phyloP scores from a whole-genome alignment of 2,329 filamentous ascomycete genomes.

The Dothidotthia symphoricarpi region DNA sequence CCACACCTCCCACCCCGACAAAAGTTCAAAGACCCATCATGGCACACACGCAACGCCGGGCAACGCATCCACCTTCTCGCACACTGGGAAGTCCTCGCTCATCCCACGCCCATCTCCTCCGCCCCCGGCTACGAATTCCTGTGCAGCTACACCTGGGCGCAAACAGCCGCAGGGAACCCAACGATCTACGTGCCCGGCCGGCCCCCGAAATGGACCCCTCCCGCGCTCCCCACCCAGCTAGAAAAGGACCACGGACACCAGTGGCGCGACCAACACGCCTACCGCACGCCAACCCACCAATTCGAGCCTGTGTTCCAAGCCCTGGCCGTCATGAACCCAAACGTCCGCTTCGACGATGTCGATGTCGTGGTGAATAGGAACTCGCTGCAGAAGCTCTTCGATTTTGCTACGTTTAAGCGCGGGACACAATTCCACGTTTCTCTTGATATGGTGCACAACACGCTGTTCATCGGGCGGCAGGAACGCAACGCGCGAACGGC shows the following conservation, averaged over 20 bases:
- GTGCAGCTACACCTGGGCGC: slow-evolving; percentile 8
- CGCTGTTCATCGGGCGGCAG: slow-evolving; percentile 1
- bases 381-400: neutral
- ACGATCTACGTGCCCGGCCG: slow-evolving; percentile 7
- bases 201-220: neutral
- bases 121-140: slow-evolving; percentile 4
- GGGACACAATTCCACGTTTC: slow-evolving; percentile 1
- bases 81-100: neutral
- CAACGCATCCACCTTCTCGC: slow-evolving; percentile 1
- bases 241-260: neutral
- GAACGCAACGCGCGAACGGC: slow-evolving; percentile 1
- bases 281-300: slow-evolving; percentile 1
- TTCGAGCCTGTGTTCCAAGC: slow-evolving; percentile 12
- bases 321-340: slow-evolving; percentile 7
- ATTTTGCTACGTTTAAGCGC: slow-evolving; percentile 1
- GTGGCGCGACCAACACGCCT: slow-evolving; percentile 3
- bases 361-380: slow-evolving; percentile 4
- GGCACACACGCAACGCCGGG: slow-evolving; percentile 1
- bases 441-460: slow-evolving; percentile 1
- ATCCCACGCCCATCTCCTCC: neutral
- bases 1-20: neutral
- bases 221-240: neutral
- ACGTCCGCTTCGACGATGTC: slow-evolving; percentile 1
- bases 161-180: neutral
- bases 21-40: slow-evolving; percentile 4